Evolutionary conservation across 306 rosid species (phyloP).

Genomic region (Cicer bijugum): DNA sequence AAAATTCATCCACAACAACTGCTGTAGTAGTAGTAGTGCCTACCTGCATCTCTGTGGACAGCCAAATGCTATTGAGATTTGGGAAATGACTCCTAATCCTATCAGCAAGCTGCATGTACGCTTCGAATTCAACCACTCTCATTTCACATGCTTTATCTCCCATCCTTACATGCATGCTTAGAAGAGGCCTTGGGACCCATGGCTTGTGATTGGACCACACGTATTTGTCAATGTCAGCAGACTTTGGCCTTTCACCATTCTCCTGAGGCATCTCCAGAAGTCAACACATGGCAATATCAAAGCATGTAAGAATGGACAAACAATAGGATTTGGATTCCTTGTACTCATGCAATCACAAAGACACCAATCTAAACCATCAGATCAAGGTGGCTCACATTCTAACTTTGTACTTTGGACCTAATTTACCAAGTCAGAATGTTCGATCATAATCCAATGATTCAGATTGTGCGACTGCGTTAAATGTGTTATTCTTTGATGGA

Average conservation of each 20-base stretch:
- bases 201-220: slow-evolving; percentile 82
- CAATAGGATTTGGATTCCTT: not conserved
- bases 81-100: slow-evolving; percentile 73
- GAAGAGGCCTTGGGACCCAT: slow-evolving; percentile 76
- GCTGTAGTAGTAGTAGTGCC: slow-evolving; percentile 49
- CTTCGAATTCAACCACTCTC: slow-evolving; percentile 73
- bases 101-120: slow-evolving; percentile 70
- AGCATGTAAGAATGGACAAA: not conserved
- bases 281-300: slow-evolving; percentile 26
- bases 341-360: not conserved
- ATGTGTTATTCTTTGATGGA: not conserved
- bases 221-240: slow-evolving; percentile 67
- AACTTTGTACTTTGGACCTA: not conserved
- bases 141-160: slow-evolving; percentile 93
- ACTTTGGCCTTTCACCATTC: slow-evolving; percentile 26
- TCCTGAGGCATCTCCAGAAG: slow-evolving; percentile 49
- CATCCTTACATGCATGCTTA: slow-evolving; percentile 91
- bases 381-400: not conserved
- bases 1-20: not conserved
- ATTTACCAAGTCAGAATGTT: not conserved
- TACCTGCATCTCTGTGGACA: slow-evolving; percentile 94
- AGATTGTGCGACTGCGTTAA: not conserved
- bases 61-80: slow-evolving; percentile 69
- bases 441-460: not conserved
- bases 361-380: not conserved